Base-by-base conservation (phyloP, 73 alveolate species). In the Paramecium caudatum region DNA sequence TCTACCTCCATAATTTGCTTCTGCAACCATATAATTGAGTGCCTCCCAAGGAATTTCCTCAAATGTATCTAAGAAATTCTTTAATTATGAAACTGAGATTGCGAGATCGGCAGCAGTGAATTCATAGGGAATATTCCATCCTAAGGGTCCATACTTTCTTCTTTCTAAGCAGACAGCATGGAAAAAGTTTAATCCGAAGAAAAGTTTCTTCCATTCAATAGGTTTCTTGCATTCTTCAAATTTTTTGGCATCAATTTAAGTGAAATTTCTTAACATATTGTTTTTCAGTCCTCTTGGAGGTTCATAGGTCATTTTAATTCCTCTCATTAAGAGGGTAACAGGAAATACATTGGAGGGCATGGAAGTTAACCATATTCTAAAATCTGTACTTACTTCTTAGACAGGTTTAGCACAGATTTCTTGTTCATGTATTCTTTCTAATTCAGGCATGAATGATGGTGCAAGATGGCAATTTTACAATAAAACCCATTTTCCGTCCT, bases 91-190 rank as follows among this genome's bases (percentile, higher is more conserved):
- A 48, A 95, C 95, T 1, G 99, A 97, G 37, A 98, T 97, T 50
- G 68, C 82, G 13, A 80, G 5, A 46, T 82, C 87, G 3, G 88
- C 94, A 21, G 87, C 46, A 10, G 99, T 97, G 92, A 97, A 98
- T 94, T 99, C 99, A 93, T 99, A 99, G 13, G 99, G 99, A 70
- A 99, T 99, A 92, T 99, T 99, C 99, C 99, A 99, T 37, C 99
- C 99, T 46, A 99, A 96, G 8, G 99, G 99, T 2, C 99, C 99
- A 92, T 96, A 99, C 95, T 98, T 99, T 90, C 99, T 95, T 90
- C 99, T 96, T 95, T 98, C 99, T 69, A 97, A 96, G 48, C 98
- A 96, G 21, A 97, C 90, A 5, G 99, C 99, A 92, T 97, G 99
- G 98, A 98, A 97, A 97, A 98, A 97, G 94, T 97, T 95, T 46